phyloP scores from a whole-genome alignment of 116 monocot genomes.

The Cymodocea nodosa region DNA sequence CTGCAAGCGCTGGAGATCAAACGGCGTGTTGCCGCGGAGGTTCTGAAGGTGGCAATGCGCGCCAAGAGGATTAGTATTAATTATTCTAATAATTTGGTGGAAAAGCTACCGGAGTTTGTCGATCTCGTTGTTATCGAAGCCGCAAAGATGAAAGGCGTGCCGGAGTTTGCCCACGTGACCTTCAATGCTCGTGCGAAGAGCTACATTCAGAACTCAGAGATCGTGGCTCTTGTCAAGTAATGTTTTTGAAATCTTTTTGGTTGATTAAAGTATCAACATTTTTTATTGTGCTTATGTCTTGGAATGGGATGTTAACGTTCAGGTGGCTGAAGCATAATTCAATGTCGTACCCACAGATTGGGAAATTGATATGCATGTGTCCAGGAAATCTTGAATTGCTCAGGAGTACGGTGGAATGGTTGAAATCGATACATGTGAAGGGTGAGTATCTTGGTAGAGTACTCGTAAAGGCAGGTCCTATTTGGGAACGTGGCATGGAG shows the following conservation, averaged over 20 bases:
- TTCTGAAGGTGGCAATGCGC: conserved; percentile 40
- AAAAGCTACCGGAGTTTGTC: conserved; percentile 40
- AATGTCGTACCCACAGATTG: conserved; percentile 79
- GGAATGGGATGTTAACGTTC: background rate
- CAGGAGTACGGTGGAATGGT: conserved; percentile 50
- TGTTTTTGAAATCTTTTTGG: background rate
- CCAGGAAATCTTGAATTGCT: conserved; percentile 40
- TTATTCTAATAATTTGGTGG: conserved; percentile 53
- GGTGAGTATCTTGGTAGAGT: conserved; percentile 57
- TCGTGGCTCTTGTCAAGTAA: conserved; percentile 90
- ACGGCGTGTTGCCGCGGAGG: conserved; percentile 55
- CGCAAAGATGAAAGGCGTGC: conserved; percentile 45
- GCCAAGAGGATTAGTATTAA: conserved; percentile 53
- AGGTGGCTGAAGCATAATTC: conserved; percentile 99
- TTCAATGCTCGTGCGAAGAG: conserved; percentile 71
- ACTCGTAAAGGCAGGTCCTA: conserved; percentile 46
- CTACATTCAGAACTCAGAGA: conserved; percentile 58
- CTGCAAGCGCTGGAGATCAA: conserved; percentile 61
- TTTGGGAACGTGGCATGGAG: conserved; percentile 33
- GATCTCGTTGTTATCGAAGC: conserved; percentile 69
- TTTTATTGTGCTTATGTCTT: background rate
- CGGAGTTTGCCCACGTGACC: conserved; percentile 51
- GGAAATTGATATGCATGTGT: conserved; percentile 65
- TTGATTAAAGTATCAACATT: background rate
- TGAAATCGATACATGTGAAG: conserved; percentile 85